These are phyloP conservation scores for Podaxis sp. DNA, from an alignment of 768 basidiomycete genomes.

Conservation along the genomic window DNA sequence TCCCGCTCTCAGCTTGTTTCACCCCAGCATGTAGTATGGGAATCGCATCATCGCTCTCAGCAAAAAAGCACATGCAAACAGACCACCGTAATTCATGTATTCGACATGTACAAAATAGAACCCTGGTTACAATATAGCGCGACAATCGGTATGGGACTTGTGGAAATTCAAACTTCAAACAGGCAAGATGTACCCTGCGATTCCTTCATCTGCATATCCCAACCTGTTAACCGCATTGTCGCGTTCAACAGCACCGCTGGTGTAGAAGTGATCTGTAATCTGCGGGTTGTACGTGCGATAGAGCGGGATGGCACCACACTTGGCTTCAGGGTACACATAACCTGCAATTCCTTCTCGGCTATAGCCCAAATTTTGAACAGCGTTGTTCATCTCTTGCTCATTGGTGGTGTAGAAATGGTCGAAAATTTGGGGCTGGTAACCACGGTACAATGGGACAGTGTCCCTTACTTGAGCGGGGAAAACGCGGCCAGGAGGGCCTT, in stretches of 20 bases:
- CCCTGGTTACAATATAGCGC: too few species aligned
- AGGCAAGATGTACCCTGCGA: background rate
- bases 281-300: background rate
- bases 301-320: background rate
- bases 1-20: too few species aligned
- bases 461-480: constrained; percentile 1
- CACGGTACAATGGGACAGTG: constrained; percentile 11
- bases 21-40: too few species aligned
- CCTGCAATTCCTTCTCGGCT: background rate
- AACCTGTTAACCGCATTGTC: background rate
- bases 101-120: too few species aligned
- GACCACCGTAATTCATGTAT: too few species aligned
- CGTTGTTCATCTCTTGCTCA: background rate
- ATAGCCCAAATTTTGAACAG: background rate
- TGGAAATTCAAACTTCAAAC: background rate
- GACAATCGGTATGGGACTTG: background rate
- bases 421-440: background rate
- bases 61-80: too few species aligned
- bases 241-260: background rate
- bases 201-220: background rate
- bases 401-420: constrained; percentile 16
- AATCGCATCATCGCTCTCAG: too few species aligned
- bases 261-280: background rate
- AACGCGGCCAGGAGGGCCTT: constrained; percentile 9
- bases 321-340: background rate